These are phyloP conservation scores for Nicotiana tabacum DNA, from an alignment of 257 asterid species.

Conservation along the genomic window DNA sequence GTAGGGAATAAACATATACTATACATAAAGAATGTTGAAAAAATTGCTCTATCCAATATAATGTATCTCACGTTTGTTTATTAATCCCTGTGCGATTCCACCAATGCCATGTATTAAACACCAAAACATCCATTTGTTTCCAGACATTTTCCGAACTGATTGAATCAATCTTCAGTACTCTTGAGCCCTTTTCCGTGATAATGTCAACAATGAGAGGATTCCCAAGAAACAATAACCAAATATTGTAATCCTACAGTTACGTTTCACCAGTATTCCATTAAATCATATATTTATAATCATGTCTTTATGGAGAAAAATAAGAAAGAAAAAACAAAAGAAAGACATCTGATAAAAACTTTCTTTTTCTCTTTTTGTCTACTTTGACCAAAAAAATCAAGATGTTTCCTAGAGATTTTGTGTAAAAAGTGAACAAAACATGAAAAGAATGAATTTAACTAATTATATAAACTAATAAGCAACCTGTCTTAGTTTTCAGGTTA, in stretches of 20 bases:
- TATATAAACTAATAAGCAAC: too few species aligned
- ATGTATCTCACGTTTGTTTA: slow-evolving; percentile 48
- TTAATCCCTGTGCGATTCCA: slow-evolving; percentile 45
- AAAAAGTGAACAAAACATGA: too few species aligned
- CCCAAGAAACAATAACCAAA: slow-evolving; percentile 29
- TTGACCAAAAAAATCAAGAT: too few species aligned
- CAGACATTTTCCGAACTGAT: slow-evolving; percentile 23
- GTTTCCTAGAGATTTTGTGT: too few species aligned
- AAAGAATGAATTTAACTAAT: too few species aligned
- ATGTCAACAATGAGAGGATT: slow-evolving; percentile 35
- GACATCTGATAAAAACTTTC: background rate
- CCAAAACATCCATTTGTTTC: slow-evolving; percentile 28
- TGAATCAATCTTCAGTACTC: slow-evolving; percentile 37
- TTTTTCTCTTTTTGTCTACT: too few species aligned
- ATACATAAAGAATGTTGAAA: background rate
- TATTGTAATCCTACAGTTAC: slow-evolving; percentile 18
- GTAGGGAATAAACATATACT: background rate
- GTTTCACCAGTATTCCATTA: background rate
- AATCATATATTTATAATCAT: background rate
- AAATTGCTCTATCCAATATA: background rate
- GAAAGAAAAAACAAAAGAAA: too few species aligned
- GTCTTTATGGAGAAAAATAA: background rate
- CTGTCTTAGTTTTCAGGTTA: background rate
- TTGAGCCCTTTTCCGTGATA: background rate
- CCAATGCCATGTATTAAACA: slow-evolving; percentile 54